Conservation (phyloP, 1,284 basidiomycete species). For the Ganoderma boninense region DNA sequence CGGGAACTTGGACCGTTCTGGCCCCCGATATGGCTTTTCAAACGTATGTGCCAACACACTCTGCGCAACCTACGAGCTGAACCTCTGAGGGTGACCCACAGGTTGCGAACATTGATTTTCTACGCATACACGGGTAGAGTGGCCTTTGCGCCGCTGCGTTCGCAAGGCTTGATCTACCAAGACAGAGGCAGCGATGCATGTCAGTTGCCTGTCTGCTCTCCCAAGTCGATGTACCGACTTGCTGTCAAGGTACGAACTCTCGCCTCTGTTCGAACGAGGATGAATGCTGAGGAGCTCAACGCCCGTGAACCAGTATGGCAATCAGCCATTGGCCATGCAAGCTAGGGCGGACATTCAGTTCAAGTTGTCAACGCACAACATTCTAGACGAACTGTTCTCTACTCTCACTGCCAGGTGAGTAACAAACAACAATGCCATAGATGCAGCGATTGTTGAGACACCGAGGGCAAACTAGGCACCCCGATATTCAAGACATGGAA, state of each 20-base stretch:
- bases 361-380: slow-evolving; percentile 30
- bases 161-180: slow-evolving; percentile 16
- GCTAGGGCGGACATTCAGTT: slow-evolving; percentile 24
- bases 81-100: no score
- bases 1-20: neutral
- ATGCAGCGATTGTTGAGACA: neutral
- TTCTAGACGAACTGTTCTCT: slow-evolving; percentile 32
- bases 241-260: slow-evolving; percentile 28
- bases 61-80: neutral
- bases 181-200: slow-evolving; percentile 9
- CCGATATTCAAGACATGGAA: slow-evolving; percentile 21
- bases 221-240: slow-evolving; percentile 35
- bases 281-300: neutral
- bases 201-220: slow-evolving; percentile 29
- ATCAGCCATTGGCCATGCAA: slow-evolving; percentile 24
- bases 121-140: slow-evolving; percentile 34
- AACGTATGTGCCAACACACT: neutral
- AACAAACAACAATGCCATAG: neutral
- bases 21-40: neutral
- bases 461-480: slow-evolving; percentile 11
- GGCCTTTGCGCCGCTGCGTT: slow-evolving; percentile 34
- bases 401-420: slow-evolving; percentile 28
- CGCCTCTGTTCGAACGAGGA: neutral
- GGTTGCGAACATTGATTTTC: slow-evolving; percentile 24
- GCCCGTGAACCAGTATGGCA: slow-evolving; percentile 14